These are phyloP conservation scores for Samsoniella hepiali DNA, from an alignment of 2,329 filamentous ascomycete species.

Conservation along the genomic window DNA sequence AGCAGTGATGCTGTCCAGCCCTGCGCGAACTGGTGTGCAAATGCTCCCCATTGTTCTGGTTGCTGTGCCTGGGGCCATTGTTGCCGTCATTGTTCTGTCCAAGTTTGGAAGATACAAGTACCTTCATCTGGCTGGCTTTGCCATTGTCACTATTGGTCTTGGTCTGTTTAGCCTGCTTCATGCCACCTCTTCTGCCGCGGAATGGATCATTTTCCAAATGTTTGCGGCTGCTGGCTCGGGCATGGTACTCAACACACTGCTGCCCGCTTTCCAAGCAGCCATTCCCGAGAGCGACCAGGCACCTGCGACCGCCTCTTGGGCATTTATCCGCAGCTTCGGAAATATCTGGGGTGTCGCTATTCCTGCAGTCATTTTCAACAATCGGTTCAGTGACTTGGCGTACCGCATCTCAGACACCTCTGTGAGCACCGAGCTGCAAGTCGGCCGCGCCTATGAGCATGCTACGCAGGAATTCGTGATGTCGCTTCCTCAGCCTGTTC, in stretches of 20 bases:
- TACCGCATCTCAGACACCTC: background rate
- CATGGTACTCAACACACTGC: conserved; percentile 39
- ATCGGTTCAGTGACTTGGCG: conserved; percentile 18
- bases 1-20: background rate
- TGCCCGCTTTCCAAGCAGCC: conserved; percentile 41
- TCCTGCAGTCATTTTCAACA: conserved; percentile 40
- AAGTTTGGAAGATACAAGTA: conserved; percentile 33
- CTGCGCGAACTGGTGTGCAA: background rate
- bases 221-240: conserved; percentile 40
- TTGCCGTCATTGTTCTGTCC: conserved; percentile 27
- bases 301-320: conserved; percentile 36
- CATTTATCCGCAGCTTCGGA: conserved; percentile 44
- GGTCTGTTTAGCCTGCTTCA: conserved; percentile 41
- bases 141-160: conserved; percentile 37
- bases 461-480: conserved; percentile 27
- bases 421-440: conserved; percentile 21
- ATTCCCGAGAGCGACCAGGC: conserved; percentile 35
- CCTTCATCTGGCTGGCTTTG: conserved; percentile 36
- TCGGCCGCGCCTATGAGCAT: conserved; percentile 29
- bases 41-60: conserved; percentile 11
- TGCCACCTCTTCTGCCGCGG: conserved; percentile 29
- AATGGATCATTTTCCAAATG: conserved; percentile 41
- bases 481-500: conserved; percentile 22
- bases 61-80: conserved; percentile 25
- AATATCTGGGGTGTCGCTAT: conserved; percentile 45